phyloP scores from a whole-genome alignment of 1,139 yeast genomes.

The Zhuliangozyma blackwelliae region DNA sequence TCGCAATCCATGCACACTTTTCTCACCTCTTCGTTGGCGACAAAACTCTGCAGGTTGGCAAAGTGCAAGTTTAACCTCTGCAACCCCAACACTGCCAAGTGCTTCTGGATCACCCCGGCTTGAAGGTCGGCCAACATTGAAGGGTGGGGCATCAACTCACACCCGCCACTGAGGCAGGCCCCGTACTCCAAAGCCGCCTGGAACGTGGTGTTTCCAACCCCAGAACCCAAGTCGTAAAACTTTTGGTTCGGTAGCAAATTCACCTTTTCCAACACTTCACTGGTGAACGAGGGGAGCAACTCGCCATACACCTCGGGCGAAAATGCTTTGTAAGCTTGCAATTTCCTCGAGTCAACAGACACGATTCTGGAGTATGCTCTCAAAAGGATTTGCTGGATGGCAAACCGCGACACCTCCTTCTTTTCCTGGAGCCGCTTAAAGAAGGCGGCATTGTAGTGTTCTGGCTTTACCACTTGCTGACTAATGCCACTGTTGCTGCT shows the following conservation, averaged over 20 bases:
- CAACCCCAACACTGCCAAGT: conserved; percentile 63
- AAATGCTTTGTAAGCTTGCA: conserved; percentile 76
- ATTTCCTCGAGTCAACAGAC: conserved; percentile 63
- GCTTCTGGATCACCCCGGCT: conserved; percentile 49
- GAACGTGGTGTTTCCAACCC: conserved; percentile 87
- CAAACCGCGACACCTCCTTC: conserved; percentile 47
- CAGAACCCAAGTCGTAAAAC: conserved; percentile 86
- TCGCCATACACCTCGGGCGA: conserved; percentile 93
- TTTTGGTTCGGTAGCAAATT: conserved; percentile 48
- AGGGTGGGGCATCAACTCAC: conserved; percentile 85
- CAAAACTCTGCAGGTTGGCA: conserved; percentile 68
- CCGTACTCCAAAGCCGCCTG: conserved; percentile 91
- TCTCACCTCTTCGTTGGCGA: conserved; percentile 55
- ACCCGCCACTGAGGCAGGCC: conserved; percentile 72
- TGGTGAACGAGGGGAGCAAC: conserved; percentile 70
- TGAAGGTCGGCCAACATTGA: conserved; percentile 65
- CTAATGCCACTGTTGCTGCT: not conserved
- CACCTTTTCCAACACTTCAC: conserved; percentile 65
- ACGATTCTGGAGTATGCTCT: conserved; percentile 75
- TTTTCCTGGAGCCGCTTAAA: conserved; percentile 27
- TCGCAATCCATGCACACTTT: conserved; percentile 57
- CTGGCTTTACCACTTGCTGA: conserved; percentile 14
- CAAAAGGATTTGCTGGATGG: conserved; percentile 65
- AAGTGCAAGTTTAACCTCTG: conserved; percentile 52
- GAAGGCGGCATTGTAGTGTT: conserved; percentile 23